Conservation (phyloP, 1,284 basidiomycete genomes). For the Trichosporon coremiiforme region DNA sequence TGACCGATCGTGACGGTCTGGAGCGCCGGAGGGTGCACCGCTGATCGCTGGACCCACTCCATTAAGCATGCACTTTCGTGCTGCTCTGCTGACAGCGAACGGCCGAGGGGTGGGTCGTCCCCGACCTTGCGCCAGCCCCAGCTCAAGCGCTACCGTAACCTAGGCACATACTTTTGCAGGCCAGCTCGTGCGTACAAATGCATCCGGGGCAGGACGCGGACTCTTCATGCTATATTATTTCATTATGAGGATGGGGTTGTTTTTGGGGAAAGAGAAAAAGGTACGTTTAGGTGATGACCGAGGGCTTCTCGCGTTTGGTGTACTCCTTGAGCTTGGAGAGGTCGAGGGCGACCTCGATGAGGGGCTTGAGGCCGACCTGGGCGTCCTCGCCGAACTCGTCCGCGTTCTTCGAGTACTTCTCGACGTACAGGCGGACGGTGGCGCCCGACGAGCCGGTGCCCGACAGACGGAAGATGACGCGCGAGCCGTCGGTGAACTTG, state of each 20-base stretch:
- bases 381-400: slow-evolving; percentile 75
- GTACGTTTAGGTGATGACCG: slow-evolving; percentile 77
- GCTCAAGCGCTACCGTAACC: too few relatives aligned
- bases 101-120: too few relatives aligned
- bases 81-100: too few relatives aligned
- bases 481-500: slow-evolving; percentile 83
- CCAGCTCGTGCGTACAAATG: background rate
- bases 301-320: slow-evolving; percentile 84
- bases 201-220: background rate
- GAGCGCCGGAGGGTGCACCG: too few relatives aligned
- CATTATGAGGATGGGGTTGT: background rate
- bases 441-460: slow-evolving; percentile 97
- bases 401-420: slow-evolving; percentile 84
- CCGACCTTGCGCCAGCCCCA: too few relatives aligned
- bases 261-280: too few relatives aligned
- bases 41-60: background rate
- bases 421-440: slow-evolving; percentile 88
- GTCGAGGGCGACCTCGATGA: slow-evolving; percentile 90
- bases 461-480: slow-evolving; percentile 92
- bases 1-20: background rate
- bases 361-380: slow-evolving; percentile 85
- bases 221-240: slow-evolving; percentile 11
- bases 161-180: too few relatives aligned
- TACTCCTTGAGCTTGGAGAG: slow-evolving; percentile 82
- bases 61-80: background rate